Evolutionary conservation across 2,329 filamentous ascomycete species (phyloP), one percentile per base, ranked within the genome.

Genomic region (Alternaria solani): DNA sequence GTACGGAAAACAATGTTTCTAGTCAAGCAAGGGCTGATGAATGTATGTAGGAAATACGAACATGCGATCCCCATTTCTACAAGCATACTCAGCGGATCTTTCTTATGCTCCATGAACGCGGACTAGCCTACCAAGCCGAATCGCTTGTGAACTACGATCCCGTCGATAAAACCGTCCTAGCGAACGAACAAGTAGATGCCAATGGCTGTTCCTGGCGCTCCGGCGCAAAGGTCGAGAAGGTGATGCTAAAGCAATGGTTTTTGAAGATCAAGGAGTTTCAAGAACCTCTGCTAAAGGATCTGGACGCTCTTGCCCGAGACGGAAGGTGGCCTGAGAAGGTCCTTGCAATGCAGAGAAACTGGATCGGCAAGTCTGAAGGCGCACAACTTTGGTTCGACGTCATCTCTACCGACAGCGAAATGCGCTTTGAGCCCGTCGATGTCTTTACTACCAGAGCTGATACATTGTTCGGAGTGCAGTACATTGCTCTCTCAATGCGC

Each of bases 171-270:
- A 97, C 93, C 0, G 93, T 97, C 16, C 83, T 97, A 60, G 93
- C 93, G 11, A 97, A 97, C 75, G 93, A 97, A 78, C 93, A 97
- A 79, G 92, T 96, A n/a, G 92, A 96, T 75, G 85, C 90, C 51
- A 90, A 92, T 72, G 93, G 93, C 32, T 87, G 84, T 69, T 96
- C 93, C 2, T 97, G 93, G 93, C 87, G 93, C 57, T 95, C 92
- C 1, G 93, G 93, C 9, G 93, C 91, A 51, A 89, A 91, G 75
- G 92, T 96, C 18, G 90, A 95, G 78, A 91, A 93, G 80, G 83
- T 87, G 60, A 87, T 87, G 67, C 82, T 96, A 48, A 92, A 91
- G 79, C 93, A 97, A 78, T 97, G 93, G 93, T 96, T 96, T 76
- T 87, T 96, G 65, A 89, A 88, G 63, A 96, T 95, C 71, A 94